phyloP scores from a whole-genome alignment of 345 rosid species.

The Pugionium cornutum region DNA sequence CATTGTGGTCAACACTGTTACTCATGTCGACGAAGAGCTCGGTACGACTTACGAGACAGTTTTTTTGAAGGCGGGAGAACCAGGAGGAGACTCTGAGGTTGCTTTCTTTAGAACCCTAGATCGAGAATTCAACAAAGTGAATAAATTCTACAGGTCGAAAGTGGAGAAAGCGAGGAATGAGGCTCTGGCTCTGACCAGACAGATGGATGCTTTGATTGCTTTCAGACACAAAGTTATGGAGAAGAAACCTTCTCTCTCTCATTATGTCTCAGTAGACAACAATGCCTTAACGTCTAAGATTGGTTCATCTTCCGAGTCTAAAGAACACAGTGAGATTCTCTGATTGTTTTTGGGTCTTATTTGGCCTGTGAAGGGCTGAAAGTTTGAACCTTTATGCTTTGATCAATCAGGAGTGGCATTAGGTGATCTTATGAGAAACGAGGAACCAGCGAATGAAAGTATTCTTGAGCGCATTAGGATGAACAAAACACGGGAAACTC shows the following conservation, averaged over 20 bases:
- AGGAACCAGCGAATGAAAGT: conserved; percentile 25
- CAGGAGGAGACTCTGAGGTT: conserved; percentile 44
- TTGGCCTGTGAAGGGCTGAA: neutral
- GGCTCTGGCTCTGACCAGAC: conserved; percentile 31
- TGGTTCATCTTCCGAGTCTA: conserved; percentile 29
- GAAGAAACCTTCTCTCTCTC: conserved; percentile 43
- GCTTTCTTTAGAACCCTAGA: conserved; percentile 46
- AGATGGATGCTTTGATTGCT: conserved; percentile 58
- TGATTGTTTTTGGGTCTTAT: neutral
- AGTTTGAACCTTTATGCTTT: conserved; percentile 5
- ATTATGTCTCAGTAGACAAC: conserved; percentile 28
- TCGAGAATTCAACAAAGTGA: conserved; percentile 46
- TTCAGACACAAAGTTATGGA: conserved; percentile 52
- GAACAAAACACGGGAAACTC: conserved; percentile 50
- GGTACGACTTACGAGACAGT: conserved; percentile 29
- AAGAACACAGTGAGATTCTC: conserved; percentile 29
- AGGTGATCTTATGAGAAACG: conserved; percentile 20
- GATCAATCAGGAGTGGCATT: conserved; percentile 17
- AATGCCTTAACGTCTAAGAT: conserved; percentile 13
- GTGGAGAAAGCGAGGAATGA: conserved; percentile 28
- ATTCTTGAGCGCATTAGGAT: conserved; percentile 52
- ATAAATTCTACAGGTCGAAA: conserved; percentile 34
- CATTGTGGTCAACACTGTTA: conserved; percentile 36
- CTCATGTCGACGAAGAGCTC: neutral
- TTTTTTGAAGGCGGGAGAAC: conserved; percentile 40